Percentiles rank a stretch among this genome's conserved stretches.
Evolutionary conservation across 805 yeast species (phyloP).

Genomic region (Yamadazyma philogaea): DNA sequence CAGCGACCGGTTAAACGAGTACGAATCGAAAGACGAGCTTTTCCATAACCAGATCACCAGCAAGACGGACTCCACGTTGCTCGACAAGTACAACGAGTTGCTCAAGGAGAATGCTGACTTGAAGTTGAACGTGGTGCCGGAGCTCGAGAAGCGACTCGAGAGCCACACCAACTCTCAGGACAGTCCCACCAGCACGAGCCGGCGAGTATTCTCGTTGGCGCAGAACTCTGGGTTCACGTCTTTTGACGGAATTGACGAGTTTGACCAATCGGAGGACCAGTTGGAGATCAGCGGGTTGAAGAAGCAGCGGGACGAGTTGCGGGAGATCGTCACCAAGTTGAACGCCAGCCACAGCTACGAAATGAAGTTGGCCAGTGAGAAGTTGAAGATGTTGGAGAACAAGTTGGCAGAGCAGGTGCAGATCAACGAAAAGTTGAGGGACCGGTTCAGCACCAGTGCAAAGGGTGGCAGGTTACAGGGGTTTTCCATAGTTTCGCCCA

Average conservation of each 20-base stretch:
- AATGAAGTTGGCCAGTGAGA: slow-evolving; percentile 33
- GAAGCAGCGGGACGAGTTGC: slow-evolving; percentile 39
- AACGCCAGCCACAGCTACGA: slow-evolving; percentile 36
- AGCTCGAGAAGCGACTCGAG: slow-evolving; percentile 33
- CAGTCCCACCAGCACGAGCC: slow-evolving; percentile 1
- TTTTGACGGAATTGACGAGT: slow-evolving; percentile 6
- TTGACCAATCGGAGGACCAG: slow-evolving; percentile 15
- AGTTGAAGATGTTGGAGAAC: slow-evolving; percentile 29
- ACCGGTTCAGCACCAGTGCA: slow-evolving; percentile 16
- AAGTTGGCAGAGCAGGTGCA: slow-evolving; percentile 27
- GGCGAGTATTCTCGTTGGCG: slow-evolving; percentile 6
- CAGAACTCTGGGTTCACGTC: slow-evolving; percentile 2
- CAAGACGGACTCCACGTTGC: slow-evolving; percentile 28
- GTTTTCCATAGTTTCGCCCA: slow-evolving; percentile 35
- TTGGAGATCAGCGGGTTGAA: slow-evolving; percentile 23
- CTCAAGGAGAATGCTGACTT: slow-evolving; percentile 40
- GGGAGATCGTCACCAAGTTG: slow-evolving; percentile 38
- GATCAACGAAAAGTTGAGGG: slow-evolving; percentile 34
- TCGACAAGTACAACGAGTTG: slow-evolving; percentile 38
- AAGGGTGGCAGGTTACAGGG: slow-evolving; percentile 36
- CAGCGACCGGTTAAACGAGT: slow-evolving; percentile 44
- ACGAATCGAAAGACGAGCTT: slow-evolving; percentile 17
- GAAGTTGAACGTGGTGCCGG: slow-evolving; percentile 44
- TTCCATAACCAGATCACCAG: slow-evolving; percentile 1
- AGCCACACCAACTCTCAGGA: slow-evolving; percentile 1